Evolutionary conservation across 306 rosid species (phyloP), one percentile per base, ranked within the genome.

Genomic region (Oxytropis ochrocephala): DNA sequence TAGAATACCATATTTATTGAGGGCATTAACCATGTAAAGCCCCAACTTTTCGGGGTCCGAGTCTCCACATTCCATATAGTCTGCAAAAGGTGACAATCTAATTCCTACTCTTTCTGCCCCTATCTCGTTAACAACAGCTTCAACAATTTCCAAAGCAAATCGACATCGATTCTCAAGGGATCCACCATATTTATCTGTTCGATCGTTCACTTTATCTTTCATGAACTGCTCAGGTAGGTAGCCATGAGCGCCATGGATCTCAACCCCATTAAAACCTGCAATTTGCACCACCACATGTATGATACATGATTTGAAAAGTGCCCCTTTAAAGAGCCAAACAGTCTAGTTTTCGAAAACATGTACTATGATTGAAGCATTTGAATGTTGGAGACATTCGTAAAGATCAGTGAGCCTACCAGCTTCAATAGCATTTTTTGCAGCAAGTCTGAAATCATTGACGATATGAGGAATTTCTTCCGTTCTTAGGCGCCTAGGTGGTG

Each of bases 171-270:
- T 64, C 44, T 46, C 70, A 14, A 64, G 42, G 16, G 30, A 27
- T 46, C 70, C 70, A 29, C 70, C 70, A 8, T 64, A 64, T 29
- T 64, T 7, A 64, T 64, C 70, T n/a, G 56, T 64, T 46, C 70
- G 6, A 18, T 64, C 70, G 14, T 64, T 64, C 30, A 64, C 70
- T 46, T 64, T 43, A 64, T 64, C 70, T 64, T 64, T 64, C 55
- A 64, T 47, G n/a, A 64, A 64, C 13, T 64, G 70, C 10, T 64
- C 70, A 8, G 30, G 18, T 14, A 64, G 43, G 56, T 44, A 64
- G 43, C 70, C 70, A 14, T 64, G 70, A 64, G 70, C 70, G 0
- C 70, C 70, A 46, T 64, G 70, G 43, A 64, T 46, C 56, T 64
- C 70, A 46, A 64, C 70, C 14, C 70, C 70, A 16, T 64, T 56